Evolutionary conservation across 2,329 filamentous ascomycete species (phyloP).

Genomic region (Huntiella savannae): DNA sequence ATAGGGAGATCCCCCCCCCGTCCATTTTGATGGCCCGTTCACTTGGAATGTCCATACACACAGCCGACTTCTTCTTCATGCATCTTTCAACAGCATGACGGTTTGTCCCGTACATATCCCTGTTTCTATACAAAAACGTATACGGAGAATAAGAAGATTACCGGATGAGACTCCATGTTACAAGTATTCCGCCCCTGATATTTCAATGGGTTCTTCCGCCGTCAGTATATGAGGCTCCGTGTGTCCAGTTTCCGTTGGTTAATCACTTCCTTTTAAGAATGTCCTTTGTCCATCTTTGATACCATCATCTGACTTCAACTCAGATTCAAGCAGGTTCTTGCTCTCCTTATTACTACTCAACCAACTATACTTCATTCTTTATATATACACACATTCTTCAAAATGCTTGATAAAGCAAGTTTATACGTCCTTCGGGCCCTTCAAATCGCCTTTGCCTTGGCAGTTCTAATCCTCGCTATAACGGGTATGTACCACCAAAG

Average conservation of each 20-base stretch:
- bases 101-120: too few relatives aligned
- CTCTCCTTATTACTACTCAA: background rate
- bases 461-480: conserved; percentile 28
- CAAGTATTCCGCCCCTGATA: too few relatives aligned
- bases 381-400: background rate
- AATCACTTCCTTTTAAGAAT: background rate
- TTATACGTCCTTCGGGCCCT: conserved; percentile 20
- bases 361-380: background rate
- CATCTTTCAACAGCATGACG: too few relatives aligned
- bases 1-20: too few relatives aligned
- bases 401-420: background rate
- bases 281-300: background rate
- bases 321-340: too few relatives aligned
- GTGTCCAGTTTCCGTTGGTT: background rate
- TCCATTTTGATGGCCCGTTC: too few relatives aligned
- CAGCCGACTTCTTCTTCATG: too few relatives aligned
- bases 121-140: too few relatives aligned
- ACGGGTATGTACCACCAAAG: conserved; percentile 25
- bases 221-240: background rate
- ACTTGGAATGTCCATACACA: too few relatives aligned
- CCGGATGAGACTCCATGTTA: too few relatives aligned
- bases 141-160: too few relatives aligned
- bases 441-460: conserved; percentile 27
- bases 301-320: background rate
- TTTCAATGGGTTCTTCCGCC: background rate